These are phyloP conservation scores for Diplocarpon mali DNA, from an alignment of 2,329 filamentous ascomycete species.

Conservation along the genomic window DNA sequence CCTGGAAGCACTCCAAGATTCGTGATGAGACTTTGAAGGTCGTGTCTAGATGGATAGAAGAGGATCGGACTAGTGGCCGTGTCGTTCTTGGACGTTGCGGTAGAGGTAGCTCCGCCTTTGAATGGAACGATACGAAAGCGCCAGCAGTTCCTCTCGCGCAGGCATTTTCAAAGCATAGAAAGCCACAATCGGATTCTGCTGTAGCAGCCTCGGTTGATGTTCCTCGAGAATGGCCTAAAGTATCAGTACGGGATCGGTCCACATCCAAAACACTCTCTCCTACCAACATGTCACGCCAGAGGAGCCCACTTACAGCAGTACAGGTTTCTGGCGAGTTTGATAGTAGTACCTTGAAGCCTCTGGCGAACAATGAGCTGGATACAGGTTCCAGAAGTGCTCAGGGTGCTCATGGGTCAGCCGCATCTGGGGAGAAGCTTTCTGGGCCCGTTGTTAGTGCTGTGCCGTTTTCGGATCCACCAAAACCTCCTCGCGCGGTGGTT, in stretches of 20 bases:
- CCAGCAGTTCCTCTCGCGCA: slow-evolving; percentile 37
- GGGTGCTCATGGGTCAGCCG: neutral
- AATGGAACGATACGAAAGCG: slow-evolving; percentile 45
- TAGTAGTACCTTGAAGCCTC: slow-evolving; percentile 4
- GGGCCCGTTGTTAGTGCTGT: neutral
- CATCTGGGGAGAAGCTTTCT: neutral
- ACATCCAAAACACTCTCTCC: slow-evolving; percentile 15
- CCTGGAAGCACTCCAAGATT: slow-evolving; percentile 44
- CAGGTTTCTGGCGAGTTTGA: slow-evolving; percentile 1
- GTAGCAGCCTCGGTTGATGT: slow-evolving; percentile 11
- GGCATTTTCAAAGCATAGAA: slow-evolving; percentile 17
- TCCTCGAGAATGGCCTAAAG: slow-evolving; percentile 23
- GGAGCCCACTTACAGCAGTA: slow-evolving; percentile 15
- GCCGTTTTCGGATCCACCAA: neutral
- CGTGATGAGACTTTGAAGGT: slow-evolving; percentile 44
- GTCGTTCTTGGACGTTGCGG: slow-evolving; percentile 34
- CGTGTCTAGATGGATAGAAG: slow-evolving; percentile 55
- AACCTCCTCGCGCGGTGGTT: neutral
- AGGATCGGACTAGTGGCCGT: slow-evolving; percentile 46
- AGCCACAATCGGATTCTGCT: slow-evolving; percentile 10
- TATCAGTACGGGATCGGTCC: slow-evolving; percentile 11
- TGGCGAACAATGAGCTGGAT: slow-evolving; percentile 21
- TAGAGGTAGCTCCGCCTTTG: slow-evolving; percentile 43
- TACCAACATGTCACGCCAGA: slow-evolving; percentile 12
- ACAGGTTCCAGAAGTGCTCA: neutral